Percentiles rank a stretch among this genome's conserved stretches.
Evolutionary conservation across 176 grass and related monocot genomes (phyloP).

Genomic region (Raddia guianensis): DNA sequence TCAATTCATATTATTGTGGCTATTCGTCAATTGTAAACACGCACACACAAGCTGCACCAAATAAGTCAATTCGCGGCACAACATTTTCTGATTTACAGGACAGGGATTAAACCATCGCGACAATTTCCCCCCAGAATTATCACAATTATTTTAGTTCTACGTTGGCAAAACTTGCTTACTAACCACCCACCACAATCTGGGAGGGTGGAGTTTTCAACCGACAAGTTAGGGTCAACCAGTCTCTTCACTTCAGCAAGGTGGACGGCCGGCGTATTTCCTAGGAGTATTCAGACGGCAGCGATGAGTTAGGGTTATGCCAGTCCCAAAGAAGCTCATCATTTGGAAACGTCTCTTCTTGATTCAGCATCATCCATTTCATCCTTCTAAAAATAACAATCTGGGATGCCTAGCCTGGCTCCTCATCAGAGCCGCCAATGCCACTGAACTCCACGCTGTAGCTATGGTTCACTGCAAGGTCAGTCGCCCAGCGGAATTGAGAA

Average conservation of each 20-base stretch:
- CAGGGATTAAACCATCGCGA: no score
- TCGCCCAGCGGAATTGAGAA: constrained; percentile 81
- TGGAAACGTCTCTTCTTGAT: constrained; percentile 9
- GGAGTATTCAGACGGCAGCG: constrained; percentile 12
- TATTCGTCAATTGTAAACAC: background rate
- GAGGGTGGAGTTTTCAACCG: background rate
- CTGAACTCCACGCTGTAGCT: constrained; percentile 76
- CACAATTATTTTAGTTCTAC: no score
- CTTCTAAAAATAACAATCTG: constrained; percentile 93
- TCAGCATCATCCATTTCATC: constrained; percentile 33
- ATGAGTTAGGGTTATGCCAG: constrained; percentile 39
- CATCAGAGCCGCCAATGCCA: constrained; percentile 72
- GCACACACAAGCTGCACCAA: background rate
- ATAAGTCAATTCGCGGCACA: no score
- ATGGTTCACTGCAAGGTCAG: constrained; percentile 56
- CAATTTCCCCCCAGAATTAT: no score
- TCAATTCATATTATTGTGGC: background rate
- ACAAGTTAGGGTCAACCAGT: constrained; percentile 23
- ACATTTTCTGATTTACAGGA: no score
- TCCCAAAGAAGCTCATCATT: constrained; percentile 74
- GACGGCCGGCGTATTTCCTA: background rate
- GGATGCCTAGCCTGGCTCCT: constrained; percentile 87
- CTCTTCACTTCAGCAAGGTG: background rate
- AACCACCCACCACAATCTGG: no score
- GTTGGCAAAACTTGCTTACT: no score